Conservation (phyloP, 768 basidiomycete species). For the Kwoniella sp. region DNA sequence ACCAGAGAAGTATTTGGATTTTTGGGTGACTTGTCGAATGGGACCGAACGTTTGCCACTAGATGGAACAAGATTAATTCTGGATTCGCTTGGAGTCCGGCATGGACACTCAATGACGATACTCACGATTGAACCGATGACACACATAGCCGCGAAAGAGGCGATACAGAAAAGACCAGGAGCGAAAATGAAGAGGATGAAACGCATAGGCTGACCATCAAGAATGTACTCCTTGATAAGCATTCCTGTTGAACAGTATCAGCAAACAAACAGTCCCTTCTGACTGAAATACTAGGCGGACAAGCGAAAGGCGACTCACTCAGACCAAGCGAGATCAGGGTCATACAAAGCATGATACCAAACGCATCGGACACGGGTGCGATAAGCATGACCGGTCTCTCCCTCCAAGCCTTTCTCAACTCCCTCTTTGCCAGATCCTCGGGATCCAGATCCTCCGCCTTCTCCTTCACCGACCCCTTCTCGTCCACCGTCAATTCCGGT, state of each 20-base stretch:
- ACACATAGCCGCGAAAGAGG: conserved; percentile 41
- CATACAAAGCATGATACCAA: conserved; percentile 46
- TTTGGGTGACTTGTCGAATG: conserved; percentile 80
- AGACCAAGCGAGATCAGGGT: conserved; percentile 43
- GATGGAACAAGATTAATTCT: background rate
- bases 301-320: conserved; percentile 53
- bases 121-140: conserved; percentile 57
- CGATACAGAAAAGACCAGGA: conserved; percentile 74
- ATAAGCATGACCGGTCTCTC: conserved; percentile 48
- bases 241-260: conserved; percentile 59
- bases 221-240: conserved; percentile 67
- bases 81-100: background rate
- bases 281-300: conserved; percentile 24
- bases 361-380: conserved; percentile 47
- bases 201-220: conserved; percentile 67
- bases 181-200: conserved; percentile 68
- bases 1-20: conserved; percentile 75
- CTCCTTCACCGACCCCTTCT: conserved; percentile 31
- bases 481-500: conserved; percentile 25
- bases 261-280: background rate
- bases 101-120: conserved; percentile 4
- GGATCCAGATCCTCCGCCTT: conserved; percentile 43
- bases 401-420: conserved; percentile 33
- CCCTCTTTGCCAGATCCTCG: conserved; percentile 43
- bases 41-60: conserved; percentile 64